Evolutionary conservation across 2,329 filamentous ascomycete genomes (phyloP), one percentile per base, ranked within the genome.

Genomic region (Aspergillus brasiliensis): DNA sequence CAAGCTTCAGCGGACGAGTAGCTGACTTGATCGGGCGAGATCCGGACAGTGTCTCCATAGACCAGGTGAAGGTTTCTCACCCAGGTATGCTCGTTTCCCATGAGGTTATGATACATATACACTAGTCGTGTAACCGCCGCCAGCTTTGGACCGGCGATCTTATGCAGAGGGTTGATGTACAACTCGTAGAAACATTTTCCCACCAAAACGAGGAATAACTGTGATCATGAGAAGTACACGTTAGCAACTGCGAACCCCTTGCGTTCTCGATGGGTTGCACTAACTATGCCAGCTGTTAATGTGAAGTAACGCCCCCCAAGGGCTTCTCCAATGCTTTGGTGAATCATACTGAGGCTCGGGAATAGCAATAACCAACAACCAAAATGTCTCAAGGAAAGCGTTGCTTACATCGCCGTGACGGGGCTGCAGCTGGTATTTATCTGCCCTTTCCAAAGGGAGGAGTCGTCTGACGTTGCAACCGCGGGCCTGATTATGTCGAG

Each of bases 21-120:
- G 17, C 71, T 75, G 3, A 81, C 64, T 25, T 78, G 70, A 38
- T 73, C 72, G 0, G 80, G 80, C 0, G 71, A 68, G 13, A 78
- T 72, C 1, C 79, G 73, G 17, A 81, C 75, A 2, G 78, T 66
- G 3, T 71, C 62, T 3, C 71, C 71, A 40, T 72, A 71, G 13
- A 58, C 51, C 8, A 62, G 62, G 37, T 73, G 71, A 2, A 73
- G 62, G 2, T 53, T 31, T 19, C 62, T 65, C 19, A 71, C n/a
- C 61, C 61, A 65, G 31, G 38, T 13, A 13, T 58, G 10, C 7
- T 54, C 31, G 21, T 62, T 47, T 0, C 62, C 62, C 44, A 47
- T 52, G 5, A 56, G 21, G 19, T 27, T 40, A 37, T 62, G 57
- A 15, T 58, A 62, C 11, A 54, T 19, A 6, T 53, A 25, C 10